Percentiles rank a stretch among this genome's conserved stretches.
Conservation (phyloP, 2,329 filamentous ascomycete species). For the Epichloe amarillans region DNA sequence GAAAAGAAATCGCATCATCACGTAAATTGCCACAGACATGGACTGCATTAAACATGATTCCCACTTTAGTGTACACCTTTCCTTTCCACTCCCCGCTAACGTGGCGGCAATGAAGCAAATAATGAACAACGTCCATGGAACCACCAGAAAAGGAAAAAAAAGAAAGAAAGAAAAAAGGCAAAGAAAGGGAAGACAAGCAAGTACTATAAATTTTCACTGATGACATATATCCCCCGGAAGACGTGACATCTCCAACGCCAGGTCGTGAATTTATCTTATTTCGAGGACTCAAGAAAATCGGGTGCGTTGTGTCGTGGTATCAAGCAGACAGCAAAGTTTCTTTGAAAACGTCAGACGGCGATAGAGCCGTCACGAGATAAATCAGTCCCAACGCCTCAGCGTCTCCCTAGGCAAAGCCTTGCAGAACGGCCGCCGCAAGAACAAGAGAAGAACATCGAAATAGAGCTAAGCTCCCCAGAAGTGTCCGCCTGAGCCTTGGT, state of each 20-base stretch:
- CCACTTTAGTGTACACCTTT: constrained; percentile 3
- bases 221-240: constrained; percentile 23
- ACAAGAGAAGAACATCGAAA: constrained; percentile 14
- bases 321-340: constrained; percentile 20
- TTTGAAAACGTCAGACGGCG: constrained; percentile 6
- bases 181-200: constrained; percentile 16
- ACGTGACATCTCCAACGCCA: constrained; percentile 28
- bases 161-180: constrained; percentile 1
- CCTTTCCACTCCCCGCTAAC: not conserved
- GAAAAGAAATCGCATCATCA: not conserved
- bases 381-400: constrained; percentile 18
- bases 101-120: constrained; percentile 1
- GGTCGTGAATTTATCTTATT: constrained; percentile 19
- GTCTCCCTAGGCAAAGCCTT: constrained; percentile 12
- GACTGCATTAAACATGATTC: not conserved
- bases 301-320: constrained; percentile 16
- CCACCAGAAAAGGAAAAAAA: not conserved
- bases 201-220: constrained; percentile 23
- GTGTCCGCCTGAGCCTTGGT: constrained; percentile 2
- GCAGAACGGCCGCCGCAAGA: constrained; percentile 10
- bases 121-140: not conserved
- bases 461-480: constrained; percentile 8
- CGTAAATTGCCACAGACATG: not conserved
- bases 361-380: constrained; percentile 12
- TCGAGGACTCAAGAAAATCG: constrained; percentile 17